A percentile compares a stretch with the other conserved stretches of the same genome.
These are phyloP conservation scores for Boletus fagicola DNA, from an alignment of 768 basidiomycete genomes.

Conservation along the genomic window DNA sequence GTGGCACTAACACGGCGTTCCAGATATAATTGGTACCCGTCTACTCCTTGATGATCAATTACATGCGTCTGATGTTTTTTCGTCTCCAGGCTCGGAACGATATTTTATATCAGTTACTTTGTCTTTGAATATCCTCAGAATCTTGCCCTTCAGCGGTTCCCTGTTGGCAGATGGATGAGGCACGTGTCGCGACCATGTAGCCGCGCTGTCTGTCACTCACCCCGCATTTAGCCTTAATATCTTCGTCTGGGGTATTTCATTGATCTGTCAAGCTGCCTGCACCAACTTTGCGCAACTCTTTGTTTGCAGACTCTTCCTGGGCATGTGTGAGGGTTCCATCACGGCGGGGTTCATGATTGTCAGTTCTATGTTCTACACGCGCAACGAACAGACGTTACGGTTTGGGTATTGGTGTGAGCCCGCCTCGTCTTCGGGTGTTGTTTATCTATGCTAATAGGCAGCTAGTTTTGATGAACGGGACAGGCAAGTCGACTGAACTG, in stretches of 20 bases:
- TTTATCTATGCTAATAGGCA: neutral
- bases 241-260: conserved; percentile 59
- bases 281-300: conserved; percentile 66
- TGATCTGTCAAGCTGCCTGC: conserved; percentile 67
- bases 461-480: conserved; percentile 72
- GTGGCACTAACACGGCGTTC: neutral
- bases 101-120: conserved; percentile 72
- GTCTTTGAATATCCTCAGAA: conserved; percentile 75
- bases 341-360: conserved; percentile 79
- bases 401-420: conserved; percentile 77
- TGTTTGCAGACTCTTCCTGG: conserved; percentile 60
- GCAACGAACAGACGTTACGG: conserved; percentile 63
- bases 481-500: conserved; percentile 38
- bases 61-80: neutral
- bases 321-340: conserved; percentile 69
- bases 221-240: conserved; percentile 54
- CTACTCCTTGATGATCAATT: neutral
- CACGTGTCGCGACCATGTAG: conserved; percentile 21
- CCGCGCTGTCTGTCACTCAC: neutral
- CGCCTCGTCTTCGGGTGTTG: neutral
- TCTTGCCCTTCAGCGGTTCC: conserved; percentile 66
- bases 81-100: conserved; percentile 61
- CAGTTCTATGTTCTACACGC: conserved; percentile 76
- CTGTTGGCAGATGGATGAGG: conserved; percentile 84
- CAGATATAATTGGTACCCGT: conserved; percentile 63